Base-by-base conservation (phyloP, 176 grass and related monocot species). In the Triticum monococcum region DNA sequence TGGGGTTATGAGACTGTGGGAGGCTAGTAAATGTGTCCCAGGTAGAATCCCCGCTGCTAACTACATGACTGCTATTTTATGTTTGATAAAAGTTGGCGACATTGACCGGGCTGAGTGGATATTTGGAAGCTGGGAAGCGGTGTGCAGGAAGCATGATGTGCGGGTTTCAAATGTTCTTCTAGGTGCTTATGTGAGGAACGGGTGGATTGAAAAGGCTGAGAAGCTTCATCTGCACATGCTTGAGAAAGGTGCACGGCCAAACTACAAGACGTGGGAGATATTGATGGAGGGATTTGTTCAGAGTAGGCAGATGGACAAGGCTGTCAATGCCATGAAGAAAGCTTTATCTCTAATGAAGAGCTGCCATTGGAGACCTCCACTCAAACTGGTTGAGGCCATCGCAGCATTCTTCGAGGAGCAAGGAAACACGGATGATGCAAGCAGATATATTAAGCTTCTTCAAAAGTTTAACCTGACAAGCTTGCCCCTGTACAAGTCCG, bases 231-330 rank as follows among this genome's bases (percentile, higher is more conserved):
- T 89, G 28, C 83, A 95, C 84, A 91, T 88, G 77, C 87, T 95
- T 25, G 56, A 95, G 85, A 94, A 89, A 91, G 95, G 92, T 9
- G 95, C 79, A 0, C 17, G 14, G 13, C 92, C 95, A 84, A 97
- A 97, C 89, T 97, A 91, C 78, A 97, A 97, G 38, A 97, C 95
- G 8, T 97, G 91, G 90, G 95, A 97, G 64, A 97, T 97, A 84
- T 38, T 97, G 30, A 88, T 93, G 89, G 92, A 95, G 83, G 92
- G 95, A 50, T 93, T 86, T 72, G 64, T 95, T 40, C 90, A 93
- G 75, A 89, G 45, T 37, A 87, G 17, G 72, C 87, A 88, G 83
- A 93, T 95, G 95, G 89, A 95, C 37, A 95, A 86, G 89, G 95
- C 95, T 82, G 85, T 91, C 0, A 80, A 88, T 74, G 91, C 91